phyloP scores from a whole-genome alignment of 139 green algal genomes.

The Diplosphaera chodatii region DNA sequence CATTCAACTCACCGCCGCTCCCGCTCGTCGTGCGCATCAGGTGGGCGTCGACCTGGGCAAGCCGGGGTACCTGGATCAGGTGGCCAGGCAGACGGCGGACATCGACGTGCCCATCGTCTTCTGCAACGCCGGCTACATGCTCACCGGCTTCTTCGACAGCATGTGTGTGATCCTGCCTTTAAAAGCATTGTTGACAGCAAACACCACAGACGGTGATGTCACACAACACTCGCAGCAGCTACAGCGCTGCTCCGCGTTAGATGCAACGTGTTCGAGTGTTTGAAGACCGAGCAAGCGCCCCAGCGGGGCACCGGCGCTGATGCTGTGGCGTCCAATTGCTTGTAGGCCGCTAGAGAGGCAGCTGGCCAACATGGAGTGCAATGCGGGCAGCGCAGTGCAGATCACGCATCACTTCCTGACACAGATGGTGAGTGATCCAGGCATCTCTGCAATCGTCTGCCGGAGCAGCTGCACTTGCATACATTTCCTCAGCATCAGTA shows the following conservation, averaged over 20 bases:
- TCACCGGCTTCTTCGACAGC: slow-evolving; percentile 88
- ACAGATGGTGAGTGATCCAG: too few relatives aligned
- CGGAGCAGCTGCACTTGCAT: too few relatives aligned
- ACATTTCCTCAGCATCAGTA: too few relatives aligned
- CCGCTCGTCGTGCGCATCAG: slow-evolving; percentile 18
- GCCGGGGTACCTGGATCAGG: slow-evolving; percentile 63
- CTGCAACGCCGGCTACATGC: slow-evolving; percentile 92
- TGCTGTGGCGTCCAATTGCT: too few relatives aligned
- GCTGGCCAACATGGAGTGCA: slow-evolving; percentile 89
- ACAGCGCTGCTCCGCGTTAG: too few relatives aligned
- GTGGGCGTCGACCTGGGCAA: slow-evolving; percentile 71
- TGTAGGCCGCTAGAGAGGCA: slow-evolving; percentile 59
- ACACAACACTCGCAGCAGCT: too few relatives aligned
- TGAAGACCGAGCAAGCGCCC: too few relatives aligned
- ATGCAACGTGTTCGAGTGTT: too few relatives aligned
- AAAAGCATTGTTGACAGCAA: too few relatives aligned
- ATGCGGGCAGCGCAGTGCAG: slow-evolving; percentile 70
- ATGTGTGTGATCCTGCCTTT: slow-evolving; percentile 27
- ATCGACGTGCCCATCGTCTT: slow-evolving; percentile 84
- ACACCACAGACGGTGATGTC: too few relatives aligned
- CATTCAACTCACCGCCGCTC: neutral
- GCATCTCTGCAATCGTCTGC: too few relatives aligned
- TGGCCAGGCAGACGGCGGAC: slow-evolving; percentile 68
- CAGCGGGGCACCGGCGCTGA: too few relatives aligned
- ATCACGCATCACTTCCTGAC: slow-evolving; percentile 89